A percentile compares a stretch with the other conserved stretches of the same genome.
Conservation (phyloP, 1,284 basidiomycete species). For the Apiotrichum gracile region DNA sequence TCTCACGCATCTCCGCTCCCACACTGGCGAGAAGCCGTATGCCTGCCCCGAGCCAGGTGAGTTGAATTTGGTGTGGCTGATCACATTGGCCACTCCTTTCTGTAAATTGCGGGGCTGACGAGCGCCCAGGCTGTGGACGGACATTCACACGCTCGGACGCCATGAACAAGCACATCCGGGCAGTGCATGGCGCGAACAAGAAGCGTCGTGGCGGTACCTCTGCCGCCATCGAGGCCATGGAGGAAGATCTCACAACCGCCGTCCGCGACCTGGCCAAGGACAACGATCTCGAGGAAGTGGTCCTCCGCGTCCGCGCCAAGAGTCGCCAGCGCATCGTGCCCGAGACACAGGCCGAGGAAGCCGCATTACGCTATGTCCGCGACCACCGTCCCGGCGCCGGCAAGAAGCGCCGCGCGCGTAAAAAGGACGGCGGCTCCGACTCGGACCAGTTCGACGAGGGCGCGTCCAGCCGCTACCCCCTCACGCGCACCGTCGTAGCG, state of each 20-base stretch:
- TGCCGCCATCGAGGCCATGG: not conserved
- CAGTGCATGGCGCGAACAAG: slow-evolving; percentile 19
- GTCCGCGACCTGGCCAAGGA: slow-evolving; percentile 17
- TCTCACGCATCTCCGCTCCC: slow-evolving; percentile 74
- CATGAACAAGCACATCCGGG: slow-evolving; percentile 54
- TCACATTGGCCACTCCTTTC: no score
- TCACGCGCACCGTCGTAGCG: slow-evolving; percentile 15
- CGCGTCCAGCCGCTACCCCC: slow-evolving; percentile 12
- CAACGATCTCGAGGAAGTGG: slow-evolving; percentile 16
- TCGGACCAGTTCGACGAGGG: slow-evolving; percentile 27
- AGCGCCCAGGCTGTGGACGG: slow-evolving; percentile 88
- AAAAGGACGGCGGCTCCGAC: slow-evolving; percentile 10
- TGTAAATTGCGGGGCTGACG: no score
- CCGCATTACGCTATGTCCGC: slow-evolving; percentile 13
- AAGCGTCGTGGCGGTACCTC: slow-evolving; percentile 1
- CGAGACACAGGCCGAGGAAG: slow-evolving; percentile 9
- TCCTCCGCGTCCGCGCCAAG: slow-evolving; percentile 10
- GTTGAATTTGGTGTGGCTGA: slow-evolving; percentile 6
- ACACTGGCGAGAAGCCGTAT: slow-evolving; percentile 96
- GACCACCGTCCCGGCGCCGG: slow-evolving; percentile 13
- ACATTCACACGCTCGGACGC: slow-evolving; percentile 95
- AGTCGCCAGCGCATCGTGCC: slow-evolving; percentile 7
- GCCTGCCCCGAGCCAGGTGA: slow-evolving; percentile 62
- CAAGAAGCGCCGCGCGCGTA: slow-evolving; percentile 9
- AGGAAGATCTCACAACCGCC: slow-evolving; percentile 13